Base-by-base conservation (phyloP, 2,329 filamentous ascomycete genomes). In the Aspergillus jensenii region DNA sequence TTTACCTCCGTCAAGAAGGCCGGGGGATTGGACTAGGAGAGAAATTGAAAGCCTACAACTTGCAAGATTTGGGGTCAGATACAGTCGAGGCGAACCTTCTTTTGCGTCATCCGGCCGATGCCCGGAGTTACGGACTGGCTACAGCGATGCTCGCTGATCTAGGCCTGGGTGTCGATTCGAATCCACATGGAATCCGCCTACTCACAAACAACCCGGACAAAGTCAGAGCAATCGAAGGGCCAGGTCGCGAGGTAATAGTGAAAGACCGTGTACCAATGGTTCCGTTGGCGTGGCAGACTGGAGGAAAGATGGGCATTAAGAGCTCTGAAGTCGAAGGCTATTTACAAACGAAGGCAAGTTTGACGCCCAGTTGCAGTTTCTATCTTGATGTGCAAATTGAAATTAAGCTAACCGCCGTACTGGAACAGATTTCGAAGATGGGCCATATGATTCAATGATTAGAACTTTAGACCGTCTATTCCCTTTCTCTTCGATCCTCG, bases 181-280 rank as follows among this genome's bases (percentile, higher is more conserved):
- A 93, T 27, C 67, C 71, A 23, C 68, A 74, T 31, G 78, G 78
- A 14, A 87, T 98, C 53, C 82, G 90, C 37, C 78, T 99, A 51
- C 78, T 99, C 67, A 99, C 95, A 9, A 99, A 99, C 74, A 99
- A 99, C 68, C 95, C 95, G 0, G 95, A 99, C 67, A 99, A 99
- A 79, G 90, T 99, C 43, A 82, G 91, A 15, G 95, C 95, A 0
- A 90, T 99, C 0, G 95, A 99, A 74, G 95, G 95, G 0, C 93
- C 93, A 0, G 90, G 90, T 64, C 81, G 92, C 11, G 93, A 99
- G 76, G 83, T 99, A 12, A 83, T 89, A 8, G 95, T 99, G 2
- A 90, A 84, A 64, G 93, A 98, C 76, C 80, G 95, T 46, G 93
- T 99, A 12, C 88, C 93, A 2, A 99, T 99, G 95, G 88, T 99